Base-by-base conservation (phyloP, 2,329 filamentous ascomycete species). In the Capronia americana region DNA sequence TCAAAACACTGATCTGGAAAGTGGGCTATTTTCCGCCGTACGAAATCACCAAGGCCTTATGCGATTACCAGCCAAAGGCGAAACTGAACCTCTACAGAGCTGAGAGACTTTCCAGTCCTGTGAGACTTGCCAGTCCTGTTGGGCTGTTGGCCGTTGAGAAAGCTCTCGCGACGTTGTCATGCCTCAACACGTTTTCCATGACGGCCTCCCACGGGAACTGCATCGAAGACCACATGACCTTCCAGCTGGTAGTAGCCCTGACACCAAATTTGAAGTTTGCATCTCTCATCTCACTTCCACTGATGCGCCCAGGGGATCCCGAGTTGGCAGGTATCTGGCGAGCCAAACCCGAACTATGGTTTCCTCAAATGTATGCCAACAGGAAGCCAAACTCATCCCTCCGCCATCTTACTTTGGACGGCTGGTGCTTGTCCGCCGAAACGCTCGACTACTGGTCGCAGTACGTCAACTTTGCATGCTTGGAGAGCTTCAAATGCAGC, bases 401-500 rank as follows among this genome's bases (percentile, higher is more conserved):
- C 23, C 58, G 65, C 54, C 63, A 66, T 30, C 50, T 71, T 32
- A 68, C 63, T 2, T 44, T 71, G 23, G 69, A 71, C 32, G 67
- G 65, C 20, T 71, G 65, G 65, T 51, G 38, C 10, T 20, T 71
- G 7, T 59, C 62, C 28, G 63, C 24, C n/a, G 26, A 63, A 14
- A 61, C 57, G 6, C 38, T 71, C 0, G 55, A 66, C 3, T 63
- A 64, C 23, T 71, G 69, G 69, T 60, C 64, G 7, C 24, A 50
- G 28, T 66, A 54, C 59, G 61, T 70, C 32, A 55, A 69, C 38
- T 14, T 69, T 6, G 5, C 63, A 6, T 8, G 14, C 20, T 58
- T 71, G 6, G 57, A 66, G 34, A 67, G 61, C 55, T 60, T 71
- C 60, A 66, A 68, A 28, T 68, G 59, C 30, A 69, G 57, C 44